phyloP scores from a whole-genome alignment of 148 eudicot species.

The Tetragonia tetragonoides region DNA sequence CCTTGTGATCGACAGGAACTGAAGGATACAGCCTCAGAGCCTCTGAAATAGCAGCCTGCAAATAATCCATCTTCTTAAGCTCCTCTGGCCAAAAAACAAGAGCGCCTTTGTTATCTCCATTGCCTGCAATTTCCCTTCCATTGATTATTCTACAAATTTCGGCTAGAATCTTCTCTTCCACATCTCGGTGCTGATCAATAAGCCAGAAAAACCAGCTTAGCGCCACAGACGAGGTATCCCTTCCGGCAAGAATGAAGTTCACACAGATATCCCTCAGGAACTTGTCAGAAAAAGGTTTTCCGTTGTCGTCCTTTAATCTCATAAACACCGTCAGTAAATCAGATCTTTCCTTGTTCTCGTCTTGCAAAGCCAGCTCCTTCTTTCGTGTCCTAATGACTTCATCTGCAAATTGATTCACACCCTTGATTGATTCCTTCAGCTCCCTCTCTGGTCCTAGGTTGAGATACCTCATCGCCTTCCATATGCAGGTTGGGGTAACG shows the following conservation, averaged over 20 bases:
- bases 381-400: slow-evolving; percentile 65
- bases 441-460: slow-evolving; percentile 53
- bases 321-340: slow-evolving; percentile 69
- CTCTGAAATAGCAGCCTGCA: slow-evolving; percentile 92
- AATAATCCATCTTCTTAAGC: slow-evolving; percentile 84
- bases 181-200: slow-evolving; percentile 49
- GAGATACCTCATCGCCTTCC: slow-evolving; percentile 62
- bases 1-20: slow-evolving; percentile 94
- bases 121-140: slow-evolving; percentile 32
- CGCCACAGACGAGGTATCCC: slow-evolving; percentile 88
- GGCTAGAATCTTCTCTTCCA: slow-evolving; percentile 57
- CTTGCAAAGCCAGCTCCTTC: slow-evolving; percentile 46
- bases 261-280: slow-evolving; percentile 81
- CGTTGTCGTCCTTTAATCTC: slow-evolving; percentile 62
- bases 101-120: slow-evolving; percentile 2
- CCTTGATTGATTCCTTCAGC: slow-evolving; percentile 52
- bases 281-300: slow-evolving; percentile 53
- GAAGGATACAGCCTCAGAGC: slow-evolving; percentile 93
- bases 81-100: slow-evolving; percentile 68
- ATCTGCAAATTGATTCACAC: slow-evolving; percentile 60
- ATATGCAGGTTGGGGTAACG: slow-evolving; percentile 63
- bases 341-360: slow-evolving; percentile 46
- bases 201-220: slow-evolving; percentile 93
- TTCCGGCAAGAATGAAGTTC: slow-evolving; percentile 80
- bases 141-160: slow-evolving; percentile 47